A percentile compares a stretch with the other conserved stretches of the same genome.
phyloP scores from a whole-genome alignment of 2,329 filamentous ascomycete genomes.

The Penicillium sp. region DNA sequence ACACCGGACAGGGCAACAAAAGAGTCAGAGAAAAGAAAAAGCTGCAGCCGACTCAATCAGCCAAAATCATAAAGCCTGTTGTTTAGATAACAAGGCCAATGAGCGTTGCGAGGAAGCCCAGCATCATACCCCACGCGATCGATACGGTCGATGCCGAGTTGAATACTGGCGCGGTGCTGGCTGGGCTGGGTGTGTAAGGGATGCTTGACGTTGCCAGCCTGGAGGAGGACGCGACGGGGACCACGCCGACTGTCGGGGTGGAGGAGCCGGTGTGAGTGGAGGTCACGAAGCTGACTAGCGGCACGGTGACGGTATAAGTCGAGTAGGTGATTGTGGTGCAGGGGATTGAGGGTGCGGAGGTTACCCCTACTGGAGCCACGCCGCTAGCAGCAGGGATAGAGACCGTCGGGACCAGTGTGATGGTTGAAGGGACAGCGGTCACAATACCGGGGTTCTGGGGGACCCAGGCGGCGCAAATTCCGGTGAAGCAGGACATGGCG shows the following conservation, averaged over 20 bases:
- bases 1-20: too few species aligned
- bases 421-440: slow-evolving; percentile 63
- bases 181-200: neutral
- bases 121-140: slow-evolving; percentile 8
- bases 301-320: slow-evolving; percentile 42
- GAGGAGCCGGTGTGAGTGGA: slow-evolving; percentile 17
- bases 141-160: slow-evolving; percentile 14
- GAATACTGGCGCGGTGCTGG: slow-evolving; percentile 8
- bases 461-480: slow-evolving; percentile 76
- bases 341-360: slow-evolving; percentile 25
- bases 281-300: slow-evolving; percentile 42
- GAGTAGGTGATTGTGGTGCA: slow-evolving; percentile 42
- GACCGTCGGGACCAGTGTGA: slow-evolving; percentile 47
- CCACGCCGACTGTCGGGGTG: slow-evolving; percentile 29
- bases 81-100: slow-evolving; percentile 10
- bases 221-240: slow-evolving; percentile 22
- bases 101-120: slow-evolving; percentile 12
- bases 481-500: slow-evolving; percentile 79
- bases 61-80: neutral
- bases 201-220: slow-evolving; percentile 8
- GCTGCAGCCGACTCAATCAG: neutral
- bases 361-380: slow-evolving; percentile 16
- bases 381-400: slow-evolving; percentile 48
- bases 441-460: slow-evolving; percentile 77
- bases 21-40: neutral